Evolutionary conservation across 2,329 filamentous ascomycete species (phyloP).

Genomic region (Hymenoscyphus albidus): DNA sequence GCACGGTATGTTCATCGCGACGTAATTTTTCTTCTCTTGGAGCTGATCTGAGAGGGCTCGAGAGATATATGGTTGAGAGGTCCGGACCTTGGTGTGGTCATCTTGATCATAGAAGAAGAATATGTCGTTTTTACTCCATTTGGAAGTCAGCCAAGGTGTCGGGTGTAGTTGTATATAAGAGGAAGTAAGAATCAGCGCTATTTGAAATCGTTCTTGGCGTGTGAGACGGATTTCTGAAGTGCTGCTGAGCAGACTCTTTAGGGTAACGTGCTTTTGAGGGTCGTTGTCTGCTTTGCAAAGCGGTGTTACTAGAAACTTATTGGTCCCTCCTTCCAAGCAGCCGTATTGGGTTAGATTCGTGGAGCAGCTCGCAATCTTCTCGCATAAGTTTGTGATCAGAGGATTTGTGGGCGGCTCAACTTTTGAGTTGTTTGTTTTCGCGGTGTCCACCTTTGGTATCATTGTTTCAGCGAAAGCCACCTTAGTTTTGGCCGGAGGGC

Average conservation of each 20-base stretch:
- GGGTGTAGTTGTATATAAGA: constrained; percentile 20
- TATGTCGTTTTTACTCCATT: constrained; percentile 20
- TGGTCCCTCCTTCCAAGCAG: constrained; percentile 9
- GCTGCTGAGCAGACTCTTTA: constrained; percentile 14
- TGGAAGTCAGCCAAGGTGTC: constrained; percentile 17
- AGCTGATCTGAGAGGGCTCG: constrained; percentile 8
- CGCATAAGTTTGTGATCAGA: constrained; percentile 16
- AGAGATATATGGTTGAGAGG: constrained; percentile 21
- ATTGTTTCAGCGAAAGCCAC: constrained; percentile 12
- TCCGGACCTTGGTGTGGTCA: constrained; percentile 9
- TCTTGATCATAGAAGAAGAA: constrained; percentile 16
- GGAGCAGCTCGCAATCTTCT: constrained; percentile 15
- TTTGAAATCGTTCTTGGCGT: constrained; percentile 14
- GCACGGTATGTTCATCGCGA: background rate
- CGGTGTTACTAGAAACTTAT: constrained; percentile 15
- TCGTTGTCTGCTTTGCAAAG: constrained; percentile 12
- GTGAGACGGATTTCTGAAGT: constrained; percentile 10
- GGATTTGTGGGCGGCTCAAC: background rate
- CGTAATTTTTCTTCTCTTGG: background rate
- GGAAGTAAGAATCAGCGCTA: constrained; percentile 19
- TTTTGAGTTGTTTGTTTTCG: constrained; percentile 1
- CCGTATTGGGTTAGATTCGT: constrained; percentile 15
- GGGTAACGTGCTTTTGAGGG: constrained; percentile 14
- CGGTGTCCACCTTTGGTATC: background rate
- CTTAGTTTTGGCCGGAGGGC: background rate